phyloP scores from a whole-genome alignment of 2,329 filamentous ascomycete genomes.

The Golovinomyces cichoracearum region DNA sequence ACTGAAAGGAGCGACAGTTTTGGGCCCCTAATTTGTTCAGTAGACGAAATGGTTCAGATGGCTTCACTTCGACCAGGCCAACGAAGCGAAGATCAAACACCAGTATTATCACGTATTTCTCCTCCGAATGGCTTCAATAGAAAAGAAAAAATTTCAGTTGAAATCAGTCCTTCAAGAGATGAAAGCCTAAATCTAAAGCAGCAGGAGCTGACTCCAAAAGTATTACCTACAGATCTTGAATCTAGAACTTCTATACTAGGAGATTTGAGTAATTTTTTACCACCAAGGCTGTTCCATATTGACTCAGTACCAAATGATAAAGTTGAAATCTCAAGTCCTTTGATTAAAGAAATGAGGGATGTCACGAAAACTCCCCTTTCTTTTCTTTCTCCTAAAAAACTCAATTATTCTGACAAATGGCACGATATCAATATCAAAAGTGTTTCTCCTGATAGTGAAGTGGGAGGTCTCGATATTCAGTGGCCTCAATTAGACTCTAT shows the following conservation, averaged over 20 bases:
- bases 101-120: constrained; percentile 36
- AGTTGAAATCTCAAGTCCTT: constrained; percentile 40
- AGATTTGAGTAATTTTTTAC: not conserved
- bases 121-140: constrained; percentile 34
- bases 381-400: constrained; percentile 43
- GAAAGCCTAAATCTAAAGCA: not conserved
- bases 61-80: constrained; percentile 41
- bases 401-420: constrained; percentile 28
- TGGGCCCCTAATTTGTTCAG: constrained; percentile 50
- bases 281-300: not conserved
- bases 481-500: constrained; percentile 26
- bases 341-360: constrained; percentile 26
- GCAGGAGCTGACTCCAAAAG: not conserved
- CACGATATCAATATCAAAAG: constrained; percentile 35
- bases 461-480: constrained; percentile 43
- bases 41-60: constrained; percentile 34
- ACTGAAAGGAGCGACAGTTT: constrained; percentile 30
- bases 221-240: not conserved
- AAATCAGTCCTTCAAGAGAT: constrained; percentile 34
- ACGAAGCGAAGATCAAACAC: constrained; percentile 42
- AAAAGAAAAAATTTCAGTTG: constrained; percentile 51
- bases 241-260: not conserved
- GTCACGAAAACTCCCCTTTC: constrained; percentile 20
- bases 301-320: constrained; percentile 5
- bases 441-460: constrained; percentile 54